phyloP scores from a whole-genome alignment of 1,284 basidiomycete species.

The Ganoderma lucidum region DNA sequence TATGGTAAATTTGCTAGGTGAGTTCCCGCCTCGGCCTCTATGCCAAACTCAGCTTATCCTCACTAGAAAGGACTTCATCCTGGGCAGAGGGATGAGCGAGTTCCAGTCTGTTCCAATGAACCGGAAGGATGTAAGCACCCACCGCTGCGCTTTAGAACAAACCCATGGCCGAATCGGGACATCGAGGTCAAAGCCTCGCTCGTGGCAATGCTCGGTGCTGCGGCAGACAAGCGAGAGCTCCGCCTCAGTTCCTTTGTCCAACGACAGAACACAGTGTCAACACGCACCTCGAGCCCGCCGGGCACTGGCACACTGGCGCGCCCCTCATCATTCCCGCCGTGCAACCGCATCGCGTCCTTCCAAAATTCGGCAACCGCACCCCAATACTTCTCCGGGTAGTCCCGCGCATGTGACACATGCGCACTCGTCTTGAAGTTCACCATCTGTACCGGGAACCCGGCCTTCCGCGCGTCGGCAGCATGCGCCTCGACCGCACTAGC shows the following conservation, averaged over 20 bases:
- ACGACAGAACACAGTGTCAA: not conserved
- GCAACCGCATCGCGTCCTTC: conserved; percentile 36
- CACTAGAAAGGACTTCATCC: not conserved
- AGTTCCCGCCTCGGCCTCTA: not conserved
- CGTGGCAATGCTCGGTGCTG: not conserved
- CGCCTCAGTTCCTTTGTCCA: not conserved
- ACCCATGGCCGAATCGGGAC: not conserved
- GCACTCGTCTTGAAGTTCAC: conserved; percentile 56
- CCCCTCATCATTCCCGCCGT: no score
- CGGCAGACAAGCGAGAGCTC: conserved; percentile 1
- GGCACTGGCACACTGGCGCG: not conserved
- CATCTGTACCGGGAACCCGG: conserved; percentile 47
- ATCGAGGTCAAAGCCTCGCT: conserved; percentile 2
- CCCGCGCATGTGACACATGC: conserved; percentile 64
- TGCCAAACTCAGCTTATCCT: not conserved
- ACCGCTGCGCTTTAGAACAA: not conserved
- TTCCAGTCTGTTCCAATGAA: not conserved
- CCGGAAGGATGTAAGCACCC: not conserved
- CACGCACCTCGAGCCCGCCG: not conserved
- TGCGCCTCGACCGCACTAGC: conserved; percentile 52
- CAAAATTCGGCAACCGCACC: conserved; percentile 48
- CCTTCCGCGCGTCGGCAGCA: conserved; percentile 43
- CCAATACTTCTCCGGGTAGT: conserved; percentile 60
- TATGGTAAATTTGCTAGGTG: no score
- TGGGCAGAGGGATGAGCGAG: not conserved